phyloP scores from a whole-genome alignment of 305 asterid genomes.

The Euphrasia arctica region DNA sequence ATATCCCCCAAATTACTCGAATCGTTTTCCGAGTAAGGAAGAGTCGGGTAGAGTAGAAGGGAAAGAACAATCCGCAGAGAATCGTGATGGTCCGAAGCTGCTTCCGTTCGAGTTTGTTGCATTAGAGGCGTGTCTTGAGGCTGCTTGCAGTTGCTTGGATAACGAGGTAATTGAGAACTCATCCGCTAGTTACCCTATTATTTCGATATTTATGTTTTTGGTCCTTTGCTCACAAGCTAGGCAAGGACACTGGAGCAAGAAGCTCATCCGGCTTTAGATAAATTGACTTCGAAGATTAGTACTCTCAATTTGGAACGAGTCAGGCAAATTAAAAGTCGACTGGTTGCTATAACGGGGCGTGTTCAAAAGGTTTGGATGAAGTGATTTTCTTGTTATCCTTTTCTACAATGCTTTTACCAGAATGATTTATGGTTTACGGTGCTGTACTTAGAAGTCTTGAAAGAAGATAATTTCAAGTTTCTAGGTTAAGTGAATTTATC shows the following conservation, averaged over 20 bases:
- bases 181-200: background rate
- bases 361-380: constrained; percentile 76
- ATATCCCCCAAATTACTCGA: constrained; percentile 47
- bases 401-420: background rate
- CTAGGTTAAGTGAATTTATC: constrained; percentile 8
- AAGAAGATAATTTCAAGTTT: constrained; percentile 5
- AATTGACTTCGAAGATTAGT: constrained; percentile 85
- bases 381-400: constrained; percentile 21
- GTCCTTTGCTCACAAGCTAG: constrained; percentile 42
- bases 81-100: constrained; percentile 79
- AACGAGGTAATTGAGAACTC: constrained; percentile 48
- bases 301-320: constrained; percentile 95
- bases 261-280: constrained; percentile 96
- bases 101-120: constrained; percentile 98
- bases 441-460: background rate
- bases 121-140: constrained; percentile 96
- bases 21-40: constrained; percentile 44
- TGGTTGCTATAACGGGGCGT: constrained; percentile 96
- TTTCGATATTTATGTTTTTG: constrained; percentile 14
- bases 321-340: constrained; percentile 88
- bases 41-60: constrained; percentile 50
- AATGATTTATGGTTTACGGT: background rate
- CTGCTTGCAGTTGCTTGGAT: constrained; percentile 94
- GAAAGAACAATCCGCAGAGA: constrained; percentile 53
- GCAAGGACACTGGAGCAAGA: constrained; percentile 94